Percentiles rank a stretch among this genome's conserved stretches.
Evolutionary conservation across 768 basidiomycete genomes (phyloP).

Genomic region (Tephrocybe sp.): DNA sequence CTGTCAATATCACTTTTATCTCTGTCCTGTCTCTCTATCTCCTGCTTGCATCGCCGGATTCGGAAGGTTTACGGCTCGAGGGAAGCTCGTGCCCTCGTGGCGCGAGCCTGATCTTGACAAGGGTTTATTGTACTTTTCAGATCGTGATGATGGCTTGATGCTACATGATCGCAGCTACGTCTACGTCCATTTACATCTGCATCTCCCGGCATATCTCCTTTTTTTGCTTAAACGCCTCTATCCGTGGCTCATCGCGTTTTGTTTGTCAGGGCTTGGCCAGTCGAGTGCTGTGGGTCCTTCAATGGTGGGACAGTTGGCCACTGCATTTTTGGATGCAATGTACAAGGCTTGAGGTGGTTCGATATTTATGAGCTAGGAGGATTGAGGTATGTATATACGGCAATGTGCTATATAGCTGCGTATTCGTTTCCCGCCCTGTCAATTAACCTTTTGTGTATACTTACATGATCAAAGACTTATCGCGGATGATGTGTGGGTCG

Average conservation of each 20-base stretch:
- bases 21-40: background rate
- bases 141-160: too few species aligned
- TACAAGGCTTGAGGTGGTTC: constrained; percentile 62
- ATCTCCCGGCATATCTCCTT: background rate
- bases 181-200: background rate
- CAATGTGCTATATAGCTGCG: too few species aligned
- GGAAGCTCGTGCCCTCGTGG: background rate
- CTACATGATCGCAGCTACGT: background rate
- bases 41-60: background rate
- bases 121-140: too few species aligned
- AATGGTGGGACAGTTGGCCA: constrained; percentile 75
- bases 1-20: constrained; percentile 1
- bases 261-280: constrained; percentile 75
- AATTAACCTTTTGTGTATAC: too few species aligned
- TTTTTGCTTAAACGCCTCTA: background rate
- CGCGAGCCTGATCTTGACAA: background rate
- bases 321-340: constrained; percentile 78
- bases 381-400: too few species aligned
- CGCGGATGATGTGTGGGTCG: too few species aligned
- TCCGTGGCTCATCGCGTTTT: constrained; percentile 1
- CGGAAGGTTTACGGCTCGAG: background rate
- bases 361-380: background rate
- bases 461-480: too few species aligned
- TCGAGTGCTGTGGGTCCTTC: constrained; percentile 82
- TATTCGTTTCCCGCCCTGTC: too few species aligned